Evolutionary conservation across 306 rosid genomes (phyloP).

Genomic region (Cyclanthera cordifolia): DNA sequence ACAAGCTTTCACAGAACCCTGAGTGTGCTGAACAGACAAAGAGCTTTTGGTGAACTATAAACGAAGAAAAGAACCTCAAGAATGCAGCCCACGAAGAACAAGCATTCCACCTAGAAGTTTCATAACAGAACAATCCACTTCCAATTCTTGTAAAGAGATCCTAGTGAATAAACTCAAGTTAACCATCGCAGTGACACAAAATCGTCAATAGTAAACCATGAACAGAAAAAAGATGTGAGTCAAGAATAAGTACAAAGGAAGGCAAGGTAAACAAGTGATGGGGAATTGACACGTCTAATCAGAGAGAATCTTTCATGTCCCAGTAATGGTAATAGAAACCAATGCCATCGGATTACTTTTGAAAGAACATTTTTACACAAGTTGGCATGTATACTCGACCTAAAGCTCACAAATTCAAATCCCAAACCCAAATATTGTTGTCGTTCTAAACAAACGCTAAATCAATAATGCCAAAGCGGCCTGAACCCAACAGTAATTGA

Average conservation of each 20-base stretch:
- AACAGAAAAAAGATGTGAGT: background rate
- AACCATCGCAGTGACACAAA: background rate
- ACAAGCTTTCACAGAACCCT: background rate
- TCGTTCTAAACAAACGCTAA: no score
- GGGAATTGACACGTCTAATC: background rate
- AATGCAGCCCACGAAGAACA: slow-evolving; percentile 5
- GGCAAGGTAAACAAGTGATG: background rate
- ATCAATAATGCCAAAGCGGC: no score
- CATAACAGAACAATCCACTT: background rate
- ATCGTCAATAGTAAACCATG: background rate
- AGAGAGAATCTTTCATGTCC: background rate
- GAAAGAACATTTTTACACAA: background rate
- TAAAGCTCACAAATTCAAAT: no score
- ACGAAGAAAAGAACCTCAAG: slow-evolving; percentile 3
- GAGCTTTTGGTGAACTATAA: background rate
- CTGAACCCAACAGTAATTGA: no score
- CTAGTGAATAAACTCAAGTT: background rate
- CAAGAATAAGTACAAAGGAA: background rate
- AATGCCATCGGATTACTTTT: background rate
- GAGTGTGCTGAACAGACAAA: background rate
- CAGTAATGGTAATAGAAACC: background rate
- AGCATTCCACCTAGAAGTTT: background rate
- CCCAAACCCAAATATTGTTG: no score
- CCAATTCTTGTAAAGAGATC: background rate
- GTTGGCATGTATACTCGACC: no score